These are phyloP conservation scores for Wallemia hederae DNA, from an alignment of 1,284 basidiomycete species.

Conservation along the genomic window DNA sequence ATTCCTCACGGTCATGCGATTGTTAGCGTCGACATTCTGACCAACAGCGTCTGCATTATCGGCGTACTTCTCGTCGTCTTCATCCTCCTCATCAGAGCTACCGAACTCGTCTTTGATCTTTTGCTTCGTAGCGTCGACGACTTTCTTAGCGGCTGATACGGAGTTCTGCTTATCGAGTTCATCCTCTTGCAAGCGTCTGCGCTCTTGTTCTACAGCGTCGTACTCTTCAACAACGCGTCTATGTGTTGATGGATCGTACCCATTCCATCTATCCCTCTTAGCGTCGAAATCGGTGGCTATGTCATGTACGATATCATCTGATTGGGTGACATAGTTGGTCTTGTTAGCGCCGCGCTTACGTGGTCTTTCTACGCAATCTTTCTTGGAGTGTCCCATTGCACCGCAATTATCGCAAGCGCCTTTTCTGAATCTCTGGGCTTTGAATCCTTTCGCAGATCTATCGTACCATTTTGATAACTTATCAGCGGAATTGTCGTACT, in stretches of 20 bases:
- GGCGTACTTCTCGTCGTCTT: constrained; percentile 85
- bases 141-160: constrained; percentile 44
- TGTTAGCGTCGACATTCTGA: constrained; percentile 91
- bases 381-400: constrained; percentile 68
- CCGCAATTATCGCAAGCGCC: constrained; percentile 98
- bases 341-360: constrained; percentile 86
- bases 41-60: constrained; percentile 91
- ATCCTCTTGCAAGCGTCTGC: constrained; percentile 70
- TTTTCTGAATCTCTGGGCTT: constrained; percentile 83
- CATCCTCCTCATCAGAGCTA: constrained; percentile 61
- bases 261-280: constrained; percentile 95
- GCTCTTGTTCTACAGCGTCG: constrained; percentile 63
- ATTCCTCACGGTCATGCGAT: constrained; percentile 89
- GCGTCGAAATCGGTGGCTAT: constrained; percentile 62
- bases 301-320: constrained; percentile 67
- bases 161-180: constrained; percentile 94
- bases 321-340: constrained; percentile 62
- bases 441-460: constrained; percentile 55
- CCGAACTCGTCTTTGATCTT: constrained; percentile 62
- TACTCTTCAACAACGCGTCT: constrained; percentile 73
- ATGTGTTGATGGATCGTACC: constrained; percentile 72
- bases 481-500: constrained; percentile 30
- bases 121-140: constrained; percentile 46
- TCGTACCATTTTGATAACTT: constrained; percentile 80
- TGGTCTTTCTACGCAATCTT: constrained; percentile 85